Evolutionary conservation across 2,329 filamentous ascomycete species (phyloP).

Genomic region (Aspergillus viridinutans): DNA sequence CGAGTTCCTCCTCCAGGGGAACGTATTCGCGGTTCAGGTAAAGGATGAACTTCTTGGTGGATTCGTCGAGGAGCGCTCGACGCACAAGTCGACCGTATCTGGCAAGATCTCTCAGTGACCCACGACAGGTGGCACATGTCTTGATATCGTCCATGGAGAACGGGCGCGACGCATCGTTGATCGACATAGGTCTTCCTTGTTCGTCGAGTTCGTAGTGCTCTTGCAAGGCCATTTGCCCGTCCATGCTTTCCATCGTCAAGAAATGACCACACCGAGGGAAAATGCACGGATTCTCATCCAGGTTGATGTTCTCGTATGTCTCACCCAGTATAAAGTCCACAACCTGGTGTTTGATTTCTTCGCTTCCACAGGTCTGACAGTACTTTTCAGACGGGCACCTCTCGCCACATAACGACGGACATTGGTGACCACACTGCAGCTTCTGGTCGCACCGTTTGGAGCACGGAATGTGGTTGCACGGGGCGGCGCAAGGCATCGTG

Average conservation of each 20-base stretch:
- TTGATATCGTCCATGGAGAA: slow-evolving; percentile 51
- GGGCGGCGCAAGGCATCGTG: slow-evolving; percentile 59
- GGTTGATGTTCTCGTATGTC: slow-evolving; percentile 54
- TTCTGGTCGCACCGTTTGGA: slow-evolving; percentile 52
- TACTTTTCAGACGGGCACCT: slow-evolving; percentile 49
- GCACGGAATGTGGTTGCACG: slow-evolving; percentile 65
- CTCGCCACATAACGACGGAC: slow-evolving; percentile 66
- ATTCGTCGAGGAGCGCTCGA: slow-evolving; percentile 57
- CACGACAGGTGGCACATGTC: slow-evolving; percentile 58
- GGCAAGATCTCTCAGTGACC: slow-evolving; percentile 53
- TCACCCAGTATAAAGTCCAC: slow-evolving; percentile 57
- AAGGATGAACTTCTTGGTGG: slow-evolving; percentile 61
- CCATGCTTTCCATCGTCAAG: slow-evolving; percentile 56
- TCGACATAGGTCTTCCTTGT: slow-evolving; percentile 19
- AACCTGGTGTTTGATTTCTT: slow-evolving; percentile 40
- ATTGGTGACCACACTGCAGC: slow-evolving; percentile 57
- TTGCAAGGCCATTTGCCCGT: slow-evolving; percentile 55
- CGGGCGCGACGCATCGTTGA: slow-evolving; percentile 35
- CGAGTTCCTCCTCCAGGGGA: slow-evolving; percentile 36
- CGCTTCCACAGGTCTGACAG: slow-evolving; percentile 54
- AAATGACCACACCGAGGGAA: slow-evolving; percentile 63
- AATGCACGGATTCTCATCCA: slow-evolving; percentile 59
- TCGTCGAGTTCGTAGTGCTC: slow-evolving; percentile 26
- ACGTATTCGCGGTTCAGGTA: slow-evolving; percentile 46
- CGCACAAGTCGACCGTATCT: slow-evolving; percentile 61